These are phyloP conservation scores for Lentinula sp. DNA, from an alignment of 768 basidiomycete genomes.

Conservation along the genomic window DNA sequence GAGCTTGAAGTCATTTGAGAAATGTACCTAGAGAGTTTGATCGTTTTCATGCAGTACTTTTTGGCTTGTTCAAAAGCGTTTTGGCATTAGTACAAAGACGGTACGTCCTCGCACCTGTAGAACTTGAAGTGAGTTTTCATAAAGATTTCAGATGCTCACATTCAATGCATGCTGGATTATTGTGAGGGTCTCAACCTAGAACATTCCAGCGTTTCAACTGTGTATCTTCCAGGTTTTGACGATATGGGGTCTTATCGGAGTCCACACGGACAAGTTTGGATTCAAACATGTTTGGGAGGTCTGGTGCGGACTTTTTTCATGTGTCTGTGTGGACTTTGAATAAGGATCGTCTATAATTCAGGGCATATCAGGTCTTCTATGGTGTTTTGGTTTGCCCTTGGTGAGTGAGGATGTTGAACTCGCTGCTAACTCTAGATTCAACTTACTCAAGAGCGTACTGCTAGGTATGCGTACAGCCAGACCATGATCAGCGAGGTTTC, in stretches of 20 bases:
- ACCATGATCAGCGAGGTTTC: constrained; percentile 81
- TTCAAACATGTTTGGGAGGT: constrained; percentile 85
- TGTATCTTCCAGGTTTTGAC: constrained; percentile 46
- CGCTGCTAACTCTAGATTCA: no score
- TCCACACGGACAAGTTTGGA: constrained; percentile 67
- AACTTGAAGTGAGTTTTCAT: not conserved
- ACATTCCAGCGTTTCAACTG: not conserved
- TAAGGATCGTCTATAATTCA: constrained; percentile 13
- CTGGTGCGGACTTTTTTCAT: constrained; percentile 33
- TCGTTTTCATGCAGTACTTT: constrained; percentile 34
- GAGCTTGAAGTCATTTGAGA: constrained; percentile 13
- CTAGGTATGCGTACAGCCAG: constrained; percentile 64
- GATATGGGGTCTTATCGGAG: constrained; percentile 73
- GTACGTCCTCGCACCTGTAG: constrained; percentile 22
- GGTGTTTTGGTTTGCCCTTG: constrained; percentile 73
- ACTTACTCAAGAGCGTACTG: not conserved
- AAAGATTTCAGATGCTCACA: constrained; percentile 38
- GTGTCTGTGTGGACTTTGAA: not conserved
- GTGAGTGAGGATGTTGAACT: constrained; percentile 12
- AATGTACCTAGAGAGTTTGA: not conserved
- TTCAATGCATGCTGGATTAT: constrained; percentile 74
- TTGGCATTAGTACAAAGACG: constrained; percentile 56
- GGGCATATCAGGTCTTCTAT: constrained; percentile 66
- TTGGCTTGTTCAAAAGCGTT: constrained; percentile 66
- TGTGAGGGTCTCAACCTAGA: constrained; percentile 24